These are phyloP conservation scores for Albatrellus ellisii DNA, from an alignment of 768 basidiomycete genomes.

Conservation along the genomic window DNA sequence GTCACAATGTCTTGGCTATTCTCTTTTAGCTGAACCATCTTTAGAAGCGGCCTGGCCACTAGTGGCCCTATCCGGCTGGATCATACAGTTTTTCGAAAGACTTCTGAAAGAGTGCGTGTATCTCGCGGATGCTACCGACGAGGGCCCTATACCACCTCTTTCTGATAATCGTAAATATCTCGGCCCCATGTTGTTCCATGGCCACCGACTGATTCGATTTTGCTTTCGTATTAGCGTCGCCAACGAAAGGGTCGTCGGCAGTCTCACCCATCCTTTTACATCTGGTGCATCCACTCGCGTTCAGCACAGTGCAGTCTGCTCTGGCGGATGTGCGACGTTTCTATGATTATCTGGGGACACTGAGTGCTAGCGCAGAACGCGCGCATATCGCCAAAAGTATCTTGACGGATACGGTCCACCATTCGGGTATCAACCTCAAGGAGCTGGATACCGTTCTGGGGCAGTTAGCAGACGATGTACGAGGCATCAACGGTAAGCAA, in stretches of 20 bases:
- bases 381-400: conserved; percentile 51
- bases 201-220: background rate
- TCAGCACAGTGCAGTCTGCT: conserved; percentile 36
- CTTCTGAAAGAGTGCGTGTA: conserved; percentile 42
- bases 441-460: conserved; percentile 35
- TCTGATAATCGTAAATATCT: conserved; percentile 2
- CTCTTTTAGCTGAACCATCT: conserved; percentile 3
- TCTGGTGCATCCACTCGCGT: conserved; percentile 46
- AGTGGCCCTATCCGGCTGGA: conserved; percentile 47
- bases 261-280: conserved; percentile 33
- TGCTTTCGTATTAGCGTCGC: background rate
- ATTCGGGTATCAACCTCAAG: conserved; percentile 49
- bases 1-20: background rate
- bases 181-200: background rate
- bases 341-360: conserved; percentile 35
- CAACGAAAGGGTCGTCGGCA: background rate
- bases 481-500: conserved; percentile 16
- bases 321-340: conserved; percentile 47
- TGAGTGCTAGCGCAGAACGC: conserved; percentile 45
- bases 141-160: no score
- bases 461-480: conserved; percentile 22
- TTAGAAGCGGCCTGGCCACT: conserved; percentile 67
- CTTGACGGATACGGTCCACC: conserved; percentile 48
- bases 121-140: conserved; percentile 17
- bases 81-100: conserved; percentile 44